A percentile compares a stretch with the other conserved stretches of the same genome.
Evolutionary conservation across 2,329 filamentous ascomycete genomes (phyloP).

Genomic region (Ceratocystis colombiana): DNA sequence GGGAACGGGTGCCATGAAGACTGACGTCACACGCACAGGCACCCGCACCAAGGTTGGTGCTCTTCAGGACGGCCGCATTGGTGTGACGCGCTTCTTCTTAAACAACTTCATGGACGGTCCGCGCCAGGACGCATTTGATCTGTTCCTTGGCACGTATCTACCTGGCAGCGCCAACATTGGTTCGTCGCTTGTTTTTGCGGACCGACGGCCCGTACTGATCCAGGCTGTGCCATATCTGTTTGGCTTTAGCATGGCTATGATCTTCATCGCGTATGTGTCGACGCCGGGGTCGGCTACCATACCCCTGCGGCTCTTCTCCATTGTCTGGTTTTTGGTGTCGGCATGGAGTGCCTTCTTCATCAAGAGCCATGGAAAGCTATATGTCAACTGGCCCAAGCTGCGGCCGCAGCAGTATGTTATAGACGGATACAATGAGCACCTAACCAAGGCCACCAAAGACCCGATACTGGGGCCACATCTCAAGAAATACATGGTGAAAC

Average conservation of each 20-base stretch:
- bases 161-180: constrained; percentile 63
- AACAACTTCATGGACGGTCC: constrained; percentile 96
- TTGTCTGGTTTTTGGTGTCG: constrained; percentile 64
- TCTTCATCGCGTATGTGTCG: constrained; percentile 65
- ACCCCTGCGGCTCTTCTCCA: constrained; percentile 68
- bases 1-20: constrained; percentile 94
- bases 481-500: constrained; percentile 39
- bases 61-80: constrained; percentile 78
- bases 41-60: constrained; percentile 76
- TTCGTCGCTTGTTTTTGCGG: constrained; percentile 65
- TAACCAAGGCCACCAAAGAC: constrained; percentile 72
- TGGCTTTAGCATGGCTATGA: constrained; percentile 73
- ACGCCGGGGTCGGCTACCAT: constrained; percentile 66
- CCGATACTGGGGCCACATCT: constrained; percentile 68
- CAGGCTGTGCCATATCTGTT: constrained; percentile 91
- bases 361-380: constrained; percentile 76
- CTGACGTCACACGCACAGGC: constrained; percentile 91
- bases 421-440: constrained; percentile 81
- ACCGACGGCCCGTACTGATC: constrained; percentile 74
- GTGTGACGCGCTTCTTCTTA: constrained; percentile 74
- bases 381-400: constrained; percentile 95
- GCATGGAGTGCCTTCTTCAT: constrained; percentile 70
- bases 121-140: constrained; percentile 86
- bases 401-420: constrained; percentile 77
- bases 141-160: constrained; percentile 81